Base-by-base conservation (phyloP, 2,329 filamentous ascomycete species). In the Bimuria novae-zelandiae region DNA sequence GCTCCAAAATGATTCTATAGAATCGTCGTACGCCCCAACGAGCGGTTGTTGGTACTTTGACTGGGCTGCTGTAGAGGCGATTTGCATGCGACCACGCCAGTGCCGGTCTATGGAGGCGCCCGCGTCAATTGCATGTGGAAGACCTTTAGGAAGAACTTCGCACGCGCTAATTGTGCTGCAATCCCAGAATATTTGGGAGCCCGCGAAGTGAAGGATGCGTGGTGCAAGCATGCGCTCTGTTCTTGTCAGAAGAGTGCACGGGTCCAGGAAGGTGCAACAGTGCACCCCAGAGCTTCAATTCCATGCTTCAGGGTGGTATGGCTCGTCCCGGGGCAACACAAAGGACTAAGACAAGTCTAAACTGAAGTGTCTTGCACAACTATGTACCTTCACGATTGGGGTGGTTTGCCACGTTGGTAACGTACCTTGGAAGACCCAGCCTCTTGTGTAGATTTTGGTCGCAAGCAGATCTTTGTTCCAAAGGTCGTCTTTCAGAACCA, bases 341-440 rank as follows among this genome's bases (percentile, higher is more conserved):
- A n/a, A n/a, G n/a, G n/a, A n/a, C n/a, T n/a, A n/a, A n/a, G n/a
- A n/a, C n/a, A n/a, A n/a, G n/a, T n/a, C n/a, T n/a, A n/a, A n/a
- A n/a, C n/a, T n/a, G n/a, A n/a, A n/a, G n/a, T n/a, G n/a, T n/a
- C n/a, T n/a, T n/a, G n/a, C n/a, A n/a, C n/a, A n/a, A n/a, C n/a
- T n/a, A n/a, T n/a, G n/a, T n/a, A n/a, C n/a, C n/a, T n/a, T n/a
- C n/a, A n/a, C n/a, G n/a, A n/a, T n/a, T n/a, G n/a, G n/a, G n/a
- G n/a, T n/a, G n/a, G n/a, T n/a, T n/a, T n/a, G n/a, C n/a, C n/a
- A n/a, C 17, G 29, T n/a, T 10, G 1, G 3, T 12, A 23, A 47
- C 42, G 14, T 14, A 52, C 49, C 49, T 44, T 66, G 63, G 29
- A 63, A 63, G 1, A 66, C 61, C 63, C 63, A 64, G 5, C 55